Evolutionary conservation across 148 eudicot genomes (phyloP), one percentile per base, ranked within the genome.

Genomic region (Diospyros lotus): DNA sequence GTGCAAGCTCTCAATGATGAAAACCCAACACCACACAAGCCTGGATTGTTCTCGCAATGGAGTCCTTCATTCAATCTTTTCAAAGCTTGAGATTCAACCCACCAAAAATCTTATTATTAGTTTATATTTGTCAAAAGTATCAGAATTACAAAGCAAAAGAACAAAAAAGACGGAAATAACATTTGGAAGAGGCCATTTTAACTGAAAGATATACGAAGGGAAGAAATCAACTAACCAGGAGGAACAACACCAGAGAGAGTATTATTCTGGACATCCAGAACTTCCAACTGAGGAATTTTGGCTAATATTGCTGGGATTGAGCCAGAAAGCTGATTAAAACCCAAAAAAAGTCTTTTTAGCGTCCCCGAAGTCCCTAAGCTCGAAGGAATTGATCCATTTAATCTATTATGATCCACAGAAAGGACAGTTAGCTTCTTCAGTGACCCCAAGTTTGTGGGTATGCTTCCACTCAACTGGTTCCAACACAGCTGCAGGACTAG

Each of bases 321-420:
- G n/a, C 96, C 99, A 11, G 90, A 86, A 53, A 95, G 91, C 39
- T 65, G 87, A 86, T 95, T 95, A 79, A 78, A 87, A 80, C 97
- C 87, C 73, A 95, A 79, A 76, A 88, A 82, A 45, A 95, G 88
- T 74, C 90, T 85, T 78, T 87, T 88, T 50, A 93, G 79, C 86
- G 71, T 42, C 14, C 48, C 77, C 82, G 91, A 78, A 48, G 76
- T 73, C 62, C 93, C 97, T 69, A 95, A 79, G 78, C 77, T 89
- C 10, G 79, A 17, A 73, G 99, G 98, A 18, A 93, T 88, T 2
- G 80, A 60, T 51, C 91, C 99, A 51, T 83, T 84, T 42, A 92
- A 61, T 56, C 82, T 84, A 72, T 95, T 95, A 48, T 79, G 78
- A 76, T 93, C 88, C 82, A 95, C 68, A 58, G 84, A 75, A 39